Evolutionary conservation across 306 rosid genomes (phyloP), one percentile per base, ranked within the genome.

Genomic region (Lupinus albus): DNA sequence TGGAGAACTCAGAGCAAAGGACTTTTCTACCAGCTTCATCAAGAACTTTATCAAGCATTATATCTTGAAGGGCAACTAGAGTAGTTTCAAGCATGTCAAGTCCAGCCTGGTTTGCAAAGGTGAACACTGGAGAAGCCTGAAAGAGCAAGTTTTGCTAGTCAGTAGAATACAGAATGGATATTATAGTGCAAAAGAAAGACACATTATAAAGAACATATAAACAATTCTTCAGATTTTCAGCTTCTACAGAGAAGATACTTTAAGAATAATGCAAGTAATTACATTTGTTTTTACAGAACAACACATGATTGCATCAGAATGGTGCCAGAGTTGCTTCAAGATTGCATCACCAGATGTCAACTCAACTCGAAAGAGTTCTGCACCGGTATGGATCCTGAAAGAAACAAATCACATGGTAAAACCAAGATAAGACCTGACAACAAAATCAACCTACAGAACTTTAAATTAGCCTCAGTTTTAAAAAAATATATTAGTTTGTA

Each of bases 11-110:
- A 0, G 96, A 82, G 78, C 96, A 93, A 45, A 93, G 97, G 61
- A 82, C 61, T 83, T 88, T 93, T 70, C 97, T 80, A 47, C 97
- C 96, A 33, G 85, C 80, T 14, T 93, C 99, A 28, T 90, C 96
- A 2, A 93, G 90, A 70, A 93, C 89, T 86, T 86, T 93, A 80
- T 93, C 99, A 0, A 93, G 97, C 87, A 86, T 82, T 57, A 90
- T 90, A 59, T 93, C 99, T 81, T 93, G 99, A 54, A 93, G 97
- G 47, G 97, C 94, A 12, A 93, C 95, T 0, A 93, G 87, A 64
- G 97, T 93, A 10, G 99, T 93, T 79, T 93, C 97, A 8, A 93
- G 97, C 97, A 93, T 88, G 86, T 93, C 97, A 2, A 93, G 87
- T 3, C 99, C 99, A 7, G 99, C 97, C 68, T 90, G 99, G 80